Evolutionary conservation across 2,329 filamentous ascomycete species (phyloP).

Genomic region (Colletotrichum simmondsii): DNA sequence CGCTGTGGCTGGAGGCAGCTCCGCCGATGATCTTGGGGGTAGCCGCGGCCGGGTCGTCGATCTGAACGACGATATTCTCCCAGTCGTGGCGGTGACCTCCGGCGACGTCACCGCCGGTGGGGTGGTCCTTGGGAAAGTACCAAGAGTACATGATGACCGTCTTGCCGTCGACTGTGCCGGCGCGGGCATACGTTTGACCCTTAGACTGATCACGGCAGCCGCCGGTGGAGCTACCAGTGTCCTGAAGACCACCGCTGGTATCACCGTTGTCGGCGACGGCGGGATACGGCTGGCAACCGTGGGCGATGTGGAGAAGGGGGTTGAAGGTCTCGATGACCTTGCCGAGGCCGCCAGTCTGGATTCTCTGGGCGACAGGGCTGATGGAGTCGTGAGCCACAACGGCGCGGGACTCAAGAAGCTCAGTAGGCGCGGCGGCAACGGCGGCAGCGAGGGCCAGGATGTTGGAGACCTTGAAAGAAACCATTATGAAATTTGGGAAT

Average conservation of each 20-base stretch:
- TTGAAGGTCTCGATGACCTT: slow-evolving; percentile 34
- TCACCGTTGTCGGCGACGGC: slow-evolving; percentile 7
- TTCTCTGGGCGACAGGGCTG: slow-evolving; percentile 1
- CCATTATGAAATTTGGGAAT: slow-evolving; percentile 18
- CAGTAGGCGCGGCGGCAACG: slow-evolving; percentile 12
- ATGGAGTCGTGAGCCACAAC: slow-evolving; percentile 12
- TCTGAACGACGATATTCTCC: slow-evolving; percentile 48
- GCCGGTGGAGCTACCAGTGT: slow-evolving; percentile 42
- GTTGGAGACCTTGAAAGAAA: slow-evolving; percentile 21
- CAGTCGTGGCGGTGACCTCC: slow-evolving; percentile 53
- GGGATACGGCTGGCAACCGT: slow-evolving; percentile 39
- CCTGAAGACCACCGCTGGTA: slow-evolving; percentile 47
- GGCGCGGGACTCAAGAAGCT: slow-evolving; percentile 12
- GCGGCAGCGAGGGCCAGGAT: slow-evolving; percentile 17
- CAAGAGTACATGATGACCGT: slow-evolving; percentile 53
- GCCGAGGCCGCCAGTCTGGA: slow-evolving; percentile 29
- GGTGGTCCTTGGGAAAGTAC: slow-evolving; percentile 59
- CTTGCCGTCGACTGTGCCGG: slow-evolving; percentile 40
- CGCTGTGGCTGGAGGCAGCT: slow-evolving; percentile 49
- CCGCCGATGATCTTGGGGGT: slow-evolving; percentile 47
- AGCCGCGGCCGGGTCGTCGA: slow-evolving; percentile 40
- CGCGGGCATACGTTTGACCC: slow-evolving; percentile 52
- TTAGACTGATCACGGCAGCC: slow-evolving; percentile 44
- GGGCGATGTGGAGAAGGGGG: slow-evolving; percentile 39
- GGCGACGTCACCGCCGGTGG: slow-evolving; percentile 42